These are phyloP conservation scores for Aspergillus pseudotamarii DNA, from an alignment of 2,329 filamentous ascomycete genomes.

Conservation along the genomic window DNA sequence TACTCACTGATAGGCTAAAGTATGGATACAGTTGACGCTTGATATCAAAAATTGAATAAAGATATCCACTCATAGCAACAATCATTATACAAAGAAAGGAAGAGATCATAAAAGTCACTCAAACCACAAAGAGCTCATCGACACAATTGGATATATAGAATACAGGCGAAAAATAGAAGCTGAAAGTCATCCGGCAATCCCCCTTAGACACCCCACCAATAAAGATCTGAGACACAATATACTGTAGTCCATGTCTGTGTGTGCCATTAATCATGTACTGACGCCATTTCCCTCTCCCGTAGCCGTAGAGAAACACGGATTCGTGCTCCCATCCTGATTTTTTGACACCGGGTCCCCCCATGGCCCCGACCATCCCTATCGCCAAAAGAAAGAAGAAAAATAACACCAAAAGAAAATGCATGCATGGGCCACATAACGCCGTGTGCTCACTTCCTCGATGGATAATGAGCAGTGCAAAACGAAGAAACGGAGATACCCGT, in stretches of 20 bases:
- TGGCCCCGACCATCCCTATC: background rate
- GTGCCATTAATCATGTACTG: background rate
- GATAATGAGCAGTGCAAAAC: background rate
- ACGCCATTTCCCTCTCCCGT: background rate
- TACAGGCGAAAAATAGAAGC: background rate
- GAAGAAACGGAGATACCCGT: background rate
- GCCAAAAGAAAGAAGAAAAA: slow-evolving; percentile 13
- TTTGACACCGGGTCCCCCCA: slow-evolving; percentile 2
- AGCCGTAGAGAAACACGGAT: background rate
- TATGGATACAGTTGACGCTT: background rate
- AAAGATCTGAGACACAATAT: background rate
- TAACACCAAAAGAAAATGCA: slow-evolving; percentile 12
- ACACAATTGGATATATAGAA: slow-evolving; percentile 9
- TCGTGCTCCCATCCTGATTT: background rate
- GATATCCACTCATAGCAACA: background rate
- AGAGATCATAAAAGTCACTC: background rate
- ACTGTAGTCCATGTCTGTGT: background rate
- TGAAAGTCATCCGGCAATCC: background rate
- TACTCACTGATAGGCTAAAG: background rate
- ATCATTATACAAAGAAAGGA: background rate
- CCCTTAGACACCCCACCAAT: background rate
- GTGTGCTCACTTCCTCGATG: background rate
- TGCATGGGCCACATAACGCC: slow-evolving; percentile 13
- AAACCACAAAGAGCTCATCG: background rate
- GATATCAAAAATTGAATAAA: background rate